Conservation (phyloP, 331 rosid genomes). For the Rosa hybrid region DNA sequence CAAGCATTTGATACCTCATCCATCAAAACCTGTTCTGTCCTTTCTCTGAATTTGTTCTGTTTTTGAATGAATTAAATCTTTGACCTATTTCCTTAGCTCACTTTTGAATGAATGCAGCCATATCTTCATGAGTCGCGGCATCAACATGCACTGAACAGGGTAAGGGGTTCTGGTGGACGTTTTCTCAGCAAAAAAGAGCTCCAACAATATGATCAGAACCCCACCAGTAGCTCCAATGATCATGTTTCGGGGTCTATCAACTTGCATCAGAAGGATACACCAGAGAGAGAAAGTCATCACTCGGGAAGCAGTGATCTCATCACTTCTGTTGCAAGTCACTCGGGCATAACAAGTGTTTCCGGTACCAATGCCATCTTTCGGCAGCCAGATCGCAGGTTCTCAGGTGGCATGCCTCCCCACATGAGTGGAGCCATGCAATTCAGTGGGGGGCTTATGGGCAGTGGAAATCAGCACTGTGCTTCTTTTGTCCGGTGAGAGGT, state of each 20-base stretch:
- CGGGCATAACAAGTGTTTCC: slow-evolving; percentile 48
- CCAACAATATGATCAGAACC: slow-evolving; percentile 31
- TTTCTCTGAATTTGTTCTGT: background rate
- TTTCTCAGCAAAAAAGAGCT: slow-evolving; percentile 66
- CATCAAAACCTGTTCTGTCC: background rate
- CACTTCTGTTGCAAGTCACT: slow-evolving; percentile 40
- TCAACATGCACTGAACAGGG: slow-evolving; percentile 71
- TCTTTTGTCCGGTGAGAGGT: slow-evolving; percentile 69
- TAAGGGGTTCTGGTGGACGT: slow-evolving; percentile 85
- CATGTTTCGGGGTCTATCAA: slow-evolving; percentile 27
- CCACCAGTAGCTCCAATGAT: slow-evolving; percentile 15
- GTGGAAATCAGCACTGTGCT: slow-evolving; percentile 50
- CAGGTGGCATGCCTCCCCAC: slow-evolving; percentile 37
- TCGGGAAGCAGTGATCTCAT: slow-evolving; percentile 32
- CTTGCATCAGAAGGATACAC: slow-evolving; percentile 33
- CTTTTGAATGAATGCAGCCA: slow-evolving; percentile 53
- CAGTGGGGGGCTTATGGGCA: slow-evolving; percentile 48
- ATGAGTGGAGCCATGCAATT: slow-evolving; percentile 55
- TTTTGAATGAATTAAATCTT: background rate
- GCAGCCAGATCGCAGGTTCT: slow-evolving; percentile 50
- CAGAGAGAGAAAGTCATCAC: slow-evolving; percentile 32
- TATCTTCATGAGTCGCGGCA: slow-evolving; percentile 93
- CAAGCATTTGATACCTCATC: background rate
- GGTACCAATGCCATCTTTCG: slow-evolving; percentile 31
- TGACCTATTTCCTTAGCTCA: background rate